These are phyloP conservation scores for Penicillium decumbens DNA, from an alignment of 2,329 filamentous ascomycete species.

Conservation along the genomic window DNA sequence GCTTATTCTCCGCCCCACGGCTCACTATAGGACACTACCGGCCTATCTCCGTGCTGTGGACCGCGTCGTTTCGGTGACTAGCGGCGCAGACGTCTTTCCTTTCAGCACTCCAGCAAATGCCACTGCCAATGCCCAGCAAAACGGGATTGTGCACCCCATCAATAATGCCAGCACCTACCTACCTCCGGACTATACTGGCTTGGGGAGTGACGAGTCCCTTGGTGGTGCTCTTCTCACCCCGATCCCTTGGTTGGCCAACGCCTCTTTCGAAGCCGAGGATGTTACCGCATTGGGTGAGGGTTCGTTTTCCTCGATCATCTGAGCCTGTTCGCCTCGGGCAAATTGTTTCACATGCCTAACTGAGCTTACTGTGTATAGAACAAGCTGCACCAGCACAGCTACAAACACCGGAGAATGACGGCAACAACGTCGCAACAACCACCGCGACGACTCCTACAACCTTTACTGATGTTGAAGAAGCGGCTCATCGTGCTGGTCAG, in stretches of 20 bases:
- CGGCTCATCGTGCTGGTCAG: constrained; percentile 2
- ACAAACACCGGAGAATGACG: constrained; percentile 3
- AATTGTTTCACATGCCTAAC: background rate
- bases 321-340: too few species aligned
- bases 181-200: constrained; percentile 30
- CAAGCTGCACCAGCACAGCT: constrained; percentile 5
- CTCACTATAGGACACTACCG: constrained; percentile 75
- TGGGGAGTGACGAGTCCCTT: constrained; percentile 82
- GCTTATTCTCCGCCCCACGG: constrained; percentile 69
- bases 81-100: constrained; percentile 73
- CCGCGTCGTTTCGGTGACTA: constrained; percentile 85
- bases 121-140: constrained; percentile 34
- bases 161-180: constrained; percentile 36
- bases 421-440: background rate
- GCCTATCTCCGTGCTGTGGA: constrained; percentile 88
- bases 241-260: constrained; percentile 73
- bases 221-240: constrained; percentile 89
- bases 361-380: constrained; percentile 5
- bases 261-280: constrained; percentile 27
- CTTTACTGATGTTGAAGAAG: constrained; percentile 16
- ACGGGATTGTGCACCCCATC: constrained; percentile 49
- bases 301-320: constrained; percentile 5
- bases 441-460: background rate
- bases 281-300: constrained; percentile 18
- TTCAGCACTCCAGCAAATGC: constrained; percentile 47